Percentiles rank a stretch among this genome's conserved stretches.
These are phyloP conservation scores for Solanum bulbocastanum DNA, from an alignment of 257 asterid genomes.

Conservation along the genomic window DNA sequence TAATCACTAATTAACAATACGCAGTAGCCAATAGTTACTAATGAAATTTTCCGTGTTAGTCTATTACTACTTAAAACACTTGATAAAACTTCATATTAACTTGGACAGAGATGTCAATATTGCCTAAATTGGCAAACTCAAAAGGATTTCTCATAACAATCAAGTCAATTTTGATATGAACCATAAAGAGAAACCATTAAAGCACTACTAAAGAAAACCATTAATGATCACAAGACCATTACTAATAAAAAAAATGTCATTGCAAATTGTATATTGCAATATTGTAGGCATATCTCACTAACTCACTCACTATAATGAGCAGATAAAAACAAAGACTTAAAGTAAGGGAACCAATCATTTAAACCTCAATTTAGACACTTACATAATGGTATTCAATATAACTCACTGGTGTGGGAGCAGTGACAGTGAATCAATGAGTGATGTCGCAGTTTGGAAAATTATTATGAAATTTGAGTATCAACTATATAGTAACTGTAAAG, in stretches of 20 bases:
- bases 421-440: neutral
- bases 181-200: neutral
- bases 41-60: neutral
- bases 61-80: neutral
- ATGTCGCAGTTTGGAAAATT: neutral
- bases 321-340: neutral
- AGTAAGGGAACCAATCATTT: neutral
- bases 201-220: neutral
- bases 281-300: neutral
- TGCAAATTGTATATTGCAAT: neutral
- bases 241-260: neutral
- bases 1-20: neutral
- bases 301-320: neutral
- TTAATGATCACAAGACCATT: neutral
- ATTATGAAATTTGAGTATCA: neutral
- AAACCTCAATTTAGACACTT: no score
- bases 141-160: neutral
- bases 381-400: no score
- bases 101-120: no score
- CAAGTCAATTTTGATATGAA: neutral
- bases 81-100: neutral
- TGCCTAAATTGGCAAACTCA: neutral
- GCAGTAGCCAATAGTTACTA: no score
- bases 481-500: no score
- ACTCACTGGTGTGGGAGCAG: no score